A percentile compares a stretch with the other conserved stretches of the same genome.
phyloP scores from a whole-genome alignment of 805 yeast genomes.

The Naumovozyma baii region DNA sequence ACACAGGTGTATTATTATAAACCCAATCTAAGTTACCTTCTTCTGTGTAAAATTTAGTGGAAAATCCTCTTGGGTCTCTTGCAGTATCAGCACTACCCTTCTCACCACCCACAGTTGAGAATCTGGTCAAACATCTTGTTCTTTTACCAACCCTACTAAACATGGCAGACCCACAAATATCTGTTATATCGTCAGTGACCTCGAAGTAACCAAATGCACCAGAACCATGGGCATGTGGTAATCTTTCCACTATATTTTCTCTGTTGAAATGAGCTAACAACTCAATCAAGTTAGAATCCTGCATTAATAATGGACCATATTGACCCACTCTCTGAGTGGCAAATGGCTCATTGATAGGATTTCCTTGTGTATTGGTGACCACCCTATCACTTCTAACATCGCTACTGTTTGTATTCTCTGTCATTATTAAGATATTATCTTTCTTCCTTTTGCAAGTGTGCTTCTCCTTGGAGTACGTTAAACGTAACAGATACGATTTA shows the following conservation, averaged over 20 bases:
- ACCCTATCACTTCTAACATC: conserved; percentile 36
- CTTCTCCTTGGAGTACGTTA: too few relatives aligned
- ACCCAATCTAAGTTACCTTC: conserved; percentile 67
- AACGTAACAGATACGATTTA: too few relatives aligned
- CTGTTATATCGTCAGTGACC: conserved; percentile 77
- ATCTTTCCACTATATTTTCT: conserved; percentile 86
- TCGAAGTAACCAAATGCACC: conserved; percentile 86
- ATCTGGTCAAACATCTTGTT: conserved; percentile 62
- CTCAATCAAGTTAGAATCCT: conserved; percentile 74
- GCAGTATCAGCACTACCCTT: conserved; percentile 55
- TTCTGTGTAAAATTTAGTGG: conserved; percentile 56
- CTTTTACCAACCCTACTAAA: conserved; percentile 69
- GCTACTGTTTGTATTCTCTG: conserved; percentile 21
- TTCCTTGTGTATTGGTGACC: conserved; percentile 65
- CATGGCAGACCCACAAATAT: conserved; percentile 60
- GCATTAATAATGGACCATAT: conserved; percentile 71
- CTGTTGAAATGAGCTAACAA: conserved; percentile 80
- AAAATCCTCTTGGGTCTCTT: conserved; percentile 63
- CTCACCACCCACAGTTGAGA: conserved; percentile 67
- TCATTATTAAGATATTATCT: conserved; percentile 1
- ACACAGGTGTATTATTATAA: conserved; percentile 61
- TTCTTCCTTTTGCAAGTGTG: too few relatives aligned
- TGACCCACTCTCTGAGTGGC: conserved; percentile 68
- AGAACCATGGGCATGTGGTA: conserved; percentile 88
- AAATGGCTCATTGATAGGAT: conserved; percentile 67